A percentile compares a stretch with the other conserved stretches of the same genome.
Conservation (phyloP, 2,329 filamentous ascomycete species). For the Beauveria brongniartii region DNA sequence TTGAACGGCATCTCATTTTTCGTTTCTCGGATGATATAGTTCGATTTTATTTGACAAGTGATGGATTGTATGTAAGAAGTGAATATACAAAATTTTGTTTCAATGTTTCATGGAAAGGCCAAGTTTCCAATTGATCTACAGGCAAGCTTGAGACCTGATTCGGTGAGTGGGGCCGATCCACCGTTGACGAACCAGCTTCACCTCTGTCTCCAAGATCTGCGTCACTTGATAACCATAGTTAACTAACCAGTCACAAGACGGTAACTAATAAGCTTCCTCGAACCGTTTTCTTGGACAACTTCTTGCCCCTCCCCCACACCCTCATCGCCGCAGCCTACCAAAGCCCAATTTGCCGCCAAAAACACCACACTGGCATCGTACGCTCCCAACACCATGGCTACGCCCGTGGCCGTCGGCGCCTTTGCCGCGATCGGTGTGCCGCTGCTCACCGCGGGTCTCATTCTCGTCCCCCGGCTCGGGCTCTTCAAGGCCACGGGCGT, state of each 20-base stretch:
- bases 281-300: neutral
- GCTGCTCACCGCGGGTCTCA: neutral
- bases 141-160: neutral
- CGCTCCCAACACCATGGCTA: neutral
- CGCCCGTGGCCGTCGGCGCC: constrained; percentile 4
- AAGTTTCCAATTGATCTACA: neutral
- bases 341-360: neutral
- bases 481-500: constrained; percentile 5
- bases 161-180: constrained; percentile 8
- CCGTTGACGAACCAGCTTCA: neutral
- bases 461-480: constrained; percentile 4
- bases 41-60: neutral
- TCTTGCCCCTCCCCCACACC: neutral
- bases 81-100: neutral
- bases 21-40: neutral
- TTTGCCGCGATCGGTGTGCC: constrained; percentile 4
- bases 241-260: neutral
- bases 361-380: neutral
- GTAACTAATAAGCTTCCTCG: neutral
- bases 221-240: neutral
- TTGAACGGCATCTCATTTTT: neutral
- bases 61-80: neutral
- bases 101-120: neutral
- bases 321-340: neutral
- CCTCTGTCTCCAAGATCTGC: constrained; percentile 1